A percentile compares a stretch with the other conserved stretches of the same genome.
phyloP scores from a whole-genome alignment of 768 basidiomycete genomes.

The Gymnopilus dilepis region DNA sequence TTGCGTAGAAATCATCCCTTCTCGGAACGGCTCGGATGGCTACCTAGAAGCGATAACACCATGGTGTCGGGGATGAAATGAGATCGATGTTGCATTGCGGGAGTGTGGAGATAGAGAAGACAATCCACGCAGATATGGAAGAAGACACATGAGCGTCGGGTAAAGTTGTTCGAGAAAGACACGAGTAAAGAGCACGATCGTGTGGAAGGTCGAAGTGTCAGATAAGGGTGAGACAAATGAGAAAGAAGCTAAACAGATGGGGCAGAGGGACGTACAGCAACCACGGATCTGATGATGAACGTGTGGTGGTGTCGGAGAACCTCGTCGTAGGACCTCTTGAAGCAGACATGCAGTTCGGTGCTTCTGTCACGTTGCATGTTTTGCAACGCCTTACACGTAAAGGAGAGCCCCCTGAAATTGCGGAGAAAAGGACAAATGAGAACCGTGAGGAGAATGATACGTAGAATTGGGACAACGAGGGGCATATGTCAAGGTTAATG shows the following conservation, averaged over 20 bases:
- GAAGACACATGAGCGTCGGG: background rate
- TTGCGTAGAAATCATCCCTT: slow-evolving; percentile 64
- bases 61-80: background rate
- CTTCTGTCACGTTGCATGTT: slow-evolving; percentile 61
- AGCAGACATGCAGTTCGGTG: slow-evolving; percentile 67
- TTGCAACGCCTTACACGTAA: slow-evolving; percentile 71
- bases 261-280: slow-evolving; percentile 50
- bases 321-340: slow-evolving; percentile 72
- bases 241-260: slow-evolving; percentile 7
- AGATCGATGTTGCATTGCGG: too few species aligned
- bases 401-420: slow-evolving; percentile 60
- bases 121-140: background rate
- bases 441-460: background rate
- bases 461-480: background rate
- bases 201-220: background rate
- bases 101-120: background rate
- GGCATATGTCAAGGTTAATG: slow-evolving; percentile 12
- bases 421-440: background rate
- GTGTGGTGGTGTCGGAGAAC: slow-evolving; percentile 71
- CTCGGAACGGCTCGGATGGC: slow-evolving; percentile 66
- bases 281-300: slow-evolving; percentile 68
- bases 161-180: background rate
- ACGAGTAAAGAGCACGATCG: background rate
- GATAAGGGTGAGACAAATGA: background rate
- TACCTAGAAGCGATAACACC: slow-evolving; percentile 38